phyloP scores from a whole-genome alignment of 2,329 filamentous ascomycete species.

The Venturiaceae sp. region DNA sequence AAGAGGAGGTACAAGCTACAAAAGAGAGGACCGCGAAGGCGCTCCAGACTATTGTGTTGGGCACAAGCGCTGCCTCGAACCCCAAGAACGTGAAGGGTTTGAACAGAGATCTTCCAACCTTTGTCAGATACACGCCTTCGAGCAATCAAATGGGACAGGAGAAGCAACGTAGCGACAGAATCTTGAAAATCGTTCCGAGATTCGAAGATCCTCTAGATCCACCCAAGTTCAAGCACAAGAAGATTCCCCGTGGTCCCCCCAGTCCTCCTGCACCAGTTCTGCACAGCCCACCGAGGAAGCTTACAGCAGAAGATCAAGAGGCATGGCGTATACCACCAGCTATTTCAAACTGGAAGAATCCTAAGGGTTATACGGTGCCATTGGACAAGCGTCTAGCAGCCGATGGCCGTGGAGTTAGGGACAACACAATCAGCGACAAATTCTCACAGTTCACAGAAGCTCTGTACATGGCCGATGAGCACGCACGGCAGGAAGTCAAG shows the following conservation, averaged over 20 bases:
- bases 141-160: slow-evolving; percentile 88
- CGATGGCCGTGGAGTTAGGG: slow-evolving; percentile 83
- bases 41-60: slow-evolving; percentile 69
- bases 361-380: slow-evolving; percentile 94
- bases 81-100: slow-evolving; percentile 87
- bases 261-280: slow-evolving; percentile 89
- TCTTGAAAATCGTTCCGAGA: slow-evolving; percentile 96
- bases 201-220: slow-evolving; percentile 94
- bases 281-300: slow-evolving; percentile 87
- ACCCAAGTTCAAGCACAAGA: slow-evolving; percentile 98
- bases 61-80: slow-evolving; percentile 83
- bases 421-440: slow-evolving; percentile 95
- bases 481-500: slow-evolving; percentile 91
- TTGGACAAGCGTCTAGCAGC: slow-evolving; percentile 92
- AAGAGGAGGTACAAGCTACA: slow-evolving; percentile 74
- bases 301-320: slow-evolving; percentile 95
- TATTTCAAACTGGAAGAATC: slow-evolving; percentile 98
- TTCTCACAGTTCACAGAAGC: slow-evolving; percentile 95
- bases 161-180: slow-evolving; percentile 77
- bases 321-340: slow-evolving; percentile 88
- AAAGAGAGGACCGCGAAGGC: slow-evolving; percentile 85
- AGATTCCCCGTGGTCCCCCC: slow-evolving; percentile 86
- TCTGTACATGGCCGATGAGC: slow-evolving; percentile 85
- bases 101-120: slow-evolving; percentile 77
- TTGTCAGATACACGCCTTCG: slow-evolving; percentile 89